phyloP scores from a whole-genome alignment of 2,329 filamentous ascomycete species.

The Penicillium vulpinum region DNA sequence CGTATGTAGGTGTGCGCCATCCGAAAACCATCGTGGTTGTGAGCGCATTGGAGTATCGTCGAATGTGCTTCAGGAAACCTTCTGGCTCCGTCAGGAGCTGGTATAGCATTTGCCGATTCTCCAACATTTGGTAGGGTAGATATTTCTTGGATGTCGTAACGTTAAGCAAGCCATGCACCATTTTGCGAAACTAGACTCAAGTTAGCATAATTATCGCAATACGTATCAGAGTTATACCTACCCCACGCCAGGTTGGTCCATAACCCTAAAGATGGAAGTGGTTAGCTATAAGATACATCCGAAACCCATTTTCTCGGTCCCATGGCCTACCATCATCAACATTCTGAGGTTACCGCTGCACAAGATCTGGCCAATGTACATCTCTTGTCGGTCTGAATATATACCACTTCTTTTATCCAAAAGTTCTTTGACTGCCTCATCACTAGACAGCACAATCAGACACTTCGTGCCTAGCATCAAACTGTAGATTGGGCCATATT shows the following conservation, averaged over 20 bases:
- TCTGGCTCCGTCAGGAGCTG: slow-evolving; percentile 49
- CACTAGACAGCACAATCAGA: slow-evolving; percentile 51
- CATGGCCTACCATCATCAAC: slow-evolving; percentile 32
- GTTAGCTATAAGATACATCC: neutral
- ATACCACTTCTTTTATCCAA: slow-evolving; percentile 53
- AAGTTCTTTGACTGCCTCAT: slow-evolving; percentile 52
- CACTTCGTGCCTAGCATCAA: slow-evolving; percentile 52
- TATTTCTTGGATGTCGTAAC: slow-evolving; percentile 50
- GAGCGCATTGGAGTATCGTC: slow-evolving; percentile 49
- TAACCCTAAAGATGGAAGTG: slow-evolving; percentile 19
- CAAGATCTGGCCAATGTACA: slow-evolving; percentile 47
- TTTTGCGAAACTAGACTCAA: slow-evolving; percentile 28
- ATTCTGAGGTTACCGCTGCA: slow-evolving; percentile 30
- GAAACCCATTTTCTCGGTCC: neutral
- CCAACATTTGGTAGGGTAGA: slow-evolving; percentile 57
- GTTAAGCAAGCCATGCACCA: slow-evolving; percentile 51
- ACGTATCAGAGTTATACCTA: neutral
- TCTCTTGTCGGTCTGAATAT: slow-evolving; percentile 51
- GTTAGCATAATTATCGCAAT: neutral
- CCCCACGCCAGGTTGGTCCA: slow-evolving; percentile 29
- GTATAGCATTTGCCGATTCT: slow-evolving; percentile 55
- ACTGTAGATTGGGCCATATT: slow-evolving; percentile 56
- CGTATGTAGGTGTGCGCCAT: slow-evolving; percentile 43
- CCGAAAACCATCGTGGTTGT: slow-evolving; percentile 55
- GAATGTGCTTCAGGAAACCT: slow-evolving; percentile 15